Conservation (phyloP, 2,329 filamentous ascomycete genomes). For the Penicillium sp. region DNA sequence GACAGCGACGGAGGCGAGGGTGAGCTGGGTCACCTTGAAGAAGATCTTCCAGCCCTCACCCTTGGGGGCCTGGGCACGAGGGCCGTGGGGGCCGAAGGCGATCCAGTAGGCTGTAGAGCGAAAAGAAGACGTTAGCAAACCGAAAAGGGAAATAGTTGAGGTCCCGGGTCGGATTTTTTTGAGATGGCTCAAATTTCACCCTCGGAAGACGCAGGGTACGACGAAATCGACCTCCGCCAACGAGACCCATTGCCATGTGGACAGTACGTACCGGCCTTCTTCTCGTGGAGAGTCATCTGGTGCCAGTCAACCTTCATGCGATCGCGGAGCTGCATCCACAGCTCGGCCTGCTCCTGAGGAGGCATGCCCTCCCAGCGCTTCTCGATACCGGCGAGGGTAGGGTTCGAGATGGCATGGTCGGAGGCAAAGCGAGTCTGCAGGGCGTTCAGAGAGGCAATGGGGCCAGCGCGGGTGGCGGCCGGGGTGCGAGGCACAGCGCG, state of each 20-base stretch:
- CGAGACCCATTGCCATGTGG: background rate
- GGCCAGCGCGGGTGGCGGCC: constrained; percentile 38
- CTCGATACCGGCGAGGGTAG: constrained; percentile 96
- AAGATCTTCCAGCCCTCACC: constrained; percentile 80
- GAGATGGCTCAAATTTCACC: constrained; percentile 4
- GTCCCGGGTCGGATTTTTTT: background rate
- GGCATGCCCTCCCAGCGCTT: constrained; percentile 99
- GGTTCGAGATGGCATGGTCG: constrained; percentile 94
- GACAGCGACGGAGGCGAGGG: constrained; percentile 65
- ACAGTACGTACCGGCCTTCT: constrained; percentile 88
- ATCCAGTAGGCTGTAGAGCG: constrained; percentile 85
- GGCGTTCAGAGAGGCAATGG: constrained; percentile 40
- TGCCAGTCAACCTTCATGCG: constrained; percentile 98
- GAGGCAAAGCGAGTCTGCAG: constrained; percentile 59
- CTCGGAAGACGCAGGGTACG: constrained; percentile 21
- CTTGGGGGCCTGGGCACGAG: constrained; percentile 76
- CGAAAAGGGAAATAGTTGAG: background rate
- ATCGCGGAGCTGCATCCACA: constrained; percentile 98
- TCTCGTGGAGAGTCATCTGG: constrained; percentile 92
- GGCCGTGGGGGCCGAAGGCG: constrained; percentile 93
- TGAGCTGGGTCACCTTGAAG: constrained; percentile 67
- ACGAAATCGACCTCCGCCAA: background rate
- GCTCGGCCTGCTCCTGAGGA: constrained; percentile 96
- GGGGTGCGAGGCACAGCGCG: constrained; percentile 46
- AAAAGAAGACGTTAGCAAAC: constrained; percentile 19